Evolutionary conservation across 2,329 filamentous ascomycete genomes (phyloP).

Genomic region (Aspergillus sp.): DNA sequence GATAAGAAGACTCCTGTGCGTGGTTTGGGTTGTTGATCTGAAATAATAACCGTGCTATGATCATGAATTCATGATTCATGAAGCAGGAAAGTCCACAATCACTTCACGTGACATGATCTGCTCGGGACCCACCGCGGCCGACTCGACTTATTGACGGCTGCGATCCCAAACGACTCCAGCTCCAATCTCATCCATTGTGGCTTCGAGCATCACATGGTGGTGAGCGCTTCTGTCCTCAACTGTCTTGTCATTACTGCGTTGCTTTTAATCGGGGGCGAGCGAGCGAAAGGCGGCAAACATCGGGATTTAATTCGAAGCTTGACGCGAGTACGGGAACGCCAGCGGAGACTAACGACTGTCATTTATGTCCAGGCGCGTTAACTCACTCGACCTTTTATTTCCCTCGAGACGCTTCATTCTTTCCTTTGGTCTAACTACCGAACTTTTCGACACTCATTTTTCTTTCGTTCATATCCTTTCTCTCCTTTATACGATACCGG

Average conservation of each 20-base stretch:
- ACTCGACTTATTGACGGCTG: not conserved
- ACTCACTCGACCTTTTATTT: constrained; percentile 8
- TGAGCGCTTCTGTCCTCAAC: not conserved
- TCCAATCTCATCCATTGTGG: not conserved
- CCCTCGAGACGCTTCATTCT: not conserved
- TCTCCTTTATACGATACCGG: not conserved
- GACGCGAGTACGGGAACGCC: not conserved
- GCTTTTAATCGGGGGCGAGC: not conserved
- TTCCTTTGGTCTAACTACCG: constrained; percentile 9
- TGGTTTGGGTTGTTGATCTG: no score
- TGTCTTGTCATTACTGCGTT: not conserved
- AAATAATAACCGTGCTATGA: no score
- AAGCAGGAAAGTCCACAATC: not conserved
- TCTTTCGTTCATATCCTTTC: constrained; percentile 1
- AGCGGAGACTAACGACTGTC: not conserved
- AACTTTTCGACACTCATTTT: constrained; percentile 1
- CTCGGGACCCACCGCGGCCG: not conserved
- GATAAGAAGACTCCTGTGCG: no score
- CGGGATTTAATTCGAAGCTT: not conserved
- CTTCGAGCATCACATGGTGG: not conserved
- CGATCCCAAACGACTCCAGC: not conserved
- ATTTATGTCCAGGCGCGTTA: constrained; percentile 12
- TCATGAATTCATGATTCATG: no score
- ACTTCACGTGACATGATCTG: not conserved
- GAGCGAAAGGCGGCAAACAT: not conserved